A percentile compares a stretch with the other conserved stretches of the same genome.
phyloP scores from a whole-genome alignment of 306 rosid genomes.

The Inga laurina region DNA sequence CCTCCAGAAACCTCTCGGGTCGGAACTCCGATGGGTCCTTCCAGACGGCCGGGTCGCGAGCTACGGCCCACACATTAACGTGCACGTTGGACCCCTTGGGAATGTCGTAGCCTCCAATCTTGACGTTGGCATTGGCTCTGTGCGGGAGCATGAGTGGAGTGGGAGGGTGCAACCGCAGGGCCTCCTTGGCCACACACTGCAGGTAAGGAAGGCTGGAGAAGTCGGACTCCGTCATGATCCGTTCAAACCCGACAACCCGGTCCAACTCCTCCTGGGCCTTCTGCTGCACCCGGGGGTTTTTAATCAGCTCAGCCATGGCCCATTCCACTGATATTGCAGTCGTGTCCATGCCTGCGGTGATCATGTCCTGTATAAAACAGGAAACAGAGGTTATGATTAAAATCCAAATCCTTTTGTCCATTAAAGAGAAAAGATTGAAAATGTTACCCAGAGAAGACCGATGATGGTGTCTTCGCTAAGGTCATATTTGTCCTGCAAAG shows the following conservation, averaged over 20 bases:
- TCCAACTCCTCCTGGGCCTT: constrained; percentile 89
- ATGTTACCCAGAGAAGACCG: constrained; percentile 82
- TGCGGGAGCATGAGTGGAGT: constrained; percentile 96
- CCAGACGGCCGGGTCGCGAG: constrained; percentile 75
- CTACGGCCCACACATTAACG: constrained; percentile 87
- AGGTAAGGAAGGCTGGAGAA: constrained; percentile 72
- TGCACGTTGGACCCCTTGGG: constrained; percentile 87
- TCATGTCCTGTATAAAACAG: constrained; percentile 65
- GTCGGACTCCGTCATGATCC: constrained; percentile 64
- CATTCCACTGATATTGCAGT: constrained; percentile 74
- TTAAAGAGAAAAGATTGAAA: no score
- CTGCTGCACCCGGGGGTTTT: constrained; percentile 76
- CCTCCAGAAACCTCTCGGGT: constrained; percentile 85
- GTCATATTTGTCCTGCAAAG: constrained; percentile 76
- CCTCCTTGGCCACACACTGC: constrained; percentile 80
- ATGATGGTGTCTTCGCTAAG: constrained; percentile 89
- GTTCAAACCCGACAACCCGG: constrained; percentile 62
- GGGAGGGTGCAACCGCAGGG: constrained; percentile 84
- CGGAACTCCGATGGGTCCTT: constrained; percentile 63
- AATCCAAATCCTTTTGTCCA: not conserved
- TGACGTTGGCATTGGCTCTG: constrained; percentile 67
- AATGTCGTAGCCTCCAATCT: constrained; percentile 82
- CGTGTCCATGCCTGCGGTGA: constrained; percentile 90
- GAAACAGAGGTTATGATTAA: not conserved
- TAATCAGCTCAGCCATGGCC: constrained; percentile 88